Percentiles rank a stretch among this genome's conserved stretches.
Evolutionary conservation across 176 grass and related monocot species (phyloP).

Genomic region (Phyllostachys edulis): DNA sequence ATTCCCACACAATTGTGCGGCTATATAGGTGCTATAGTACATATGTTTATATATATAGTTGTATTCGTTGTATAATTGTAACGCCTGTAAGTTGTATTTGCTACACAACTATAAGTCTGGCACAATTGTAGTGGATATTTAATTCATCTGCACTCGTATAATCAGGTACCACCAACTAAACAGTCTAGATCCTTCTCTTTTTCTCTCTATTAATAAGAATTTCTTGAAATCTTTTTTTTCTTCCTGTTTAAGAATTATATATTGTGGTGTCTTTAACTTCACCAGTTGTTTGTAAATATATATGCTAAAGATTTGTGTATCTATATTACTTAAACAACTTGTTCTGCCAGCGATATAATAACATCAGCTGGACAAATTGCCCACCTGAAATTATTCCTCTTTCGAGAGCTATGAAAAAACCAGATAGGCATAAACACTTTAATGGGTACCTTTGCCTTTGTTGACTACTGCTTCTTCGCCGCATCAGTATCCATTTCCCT

Average conservation of each 20-base stretch:
- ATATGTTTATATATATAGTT: background rate
- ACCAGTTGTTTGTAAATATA: too few species aligned
- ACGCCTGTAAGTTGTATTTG: background rate
- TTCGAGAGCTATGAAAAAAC: too few species aligned
- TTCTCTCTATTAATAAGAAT: too few species aligned
- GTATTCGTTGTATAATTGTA: too few species aligned
- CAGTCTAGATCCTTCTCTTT: too few species aligned
- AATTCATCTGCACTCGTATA: background rate
- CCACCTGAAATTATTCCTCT: background rate
- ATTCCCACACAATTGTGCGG: background rate
- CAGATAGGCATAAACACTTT: background rate
- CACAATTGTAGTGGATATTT: background rate
- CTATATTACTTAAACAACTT: background rate
- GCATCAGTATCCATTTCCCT: background rate
- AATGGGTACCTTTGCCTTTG: background rate
- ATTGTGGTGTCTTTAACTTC: too few species aligned
- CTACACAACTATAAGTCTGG: background rate
- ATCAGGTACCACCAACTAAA: background rate
- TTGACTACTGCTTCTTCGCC: background rate
- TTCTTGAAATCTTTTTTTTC: too few species aligned
- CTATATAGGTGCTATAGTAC: background rate
- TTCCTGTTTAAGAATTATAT: too few species aligned
- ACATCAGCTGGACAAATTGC: background rate
- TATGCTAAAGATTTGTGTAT: background rate
- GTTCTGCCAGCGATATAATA: background rate